These are phyloP conservation scores for Pseudohalonectria lignicola DNA, from an alignment of 2,329 filamentous ascomycete species.

Conservation along the genomic window DNA sequence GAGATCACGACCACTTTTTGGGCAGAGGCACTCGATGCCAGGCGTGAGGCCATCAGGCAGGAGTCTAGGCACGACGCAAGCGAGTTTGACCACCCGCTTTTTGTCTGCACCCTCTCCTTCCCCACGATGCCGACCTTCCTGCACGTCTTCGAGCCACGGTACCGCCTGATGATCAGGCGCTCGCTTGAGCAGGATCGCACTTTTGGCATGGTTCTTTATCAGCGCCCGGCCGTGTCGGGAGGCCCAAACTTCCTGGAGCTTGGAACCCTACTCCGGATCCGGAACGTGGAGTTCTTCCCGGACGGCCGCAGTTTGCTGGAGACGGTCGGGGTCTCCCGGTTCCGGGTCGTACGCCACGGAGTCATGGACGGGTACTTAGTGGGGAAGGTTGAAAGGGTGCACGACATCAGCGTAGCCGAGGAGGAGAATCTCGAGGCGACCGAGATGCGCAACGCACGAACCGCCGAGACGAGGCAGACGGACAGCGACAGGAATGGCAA, in stretches of 20 bases:
- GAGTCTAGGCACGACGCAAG: slow-evolving; percentile 43
- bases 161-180: slow-evolving; percentile 78
- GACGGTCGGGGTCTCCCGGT: slow-evolving; percentile 65
- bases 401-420: slow-evolving; percentile 72
- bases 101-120: slow-evolving; percentile 73
- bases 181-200: slow-evolving; percentile 61
- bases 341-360: slow-evolving; percentile 55
- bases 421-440: slow-evolving; percentile 66
- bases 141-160: slow-evolving; percentile 87
- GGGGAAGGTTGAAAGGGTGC: slow-evolving; percentile 63
- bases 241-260: slow-evolving; percentile 51
- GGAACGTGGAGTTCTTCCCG: slow-evolving; percentile 59
- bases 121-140: slow-evolving; percentile 77
- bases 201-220: slow-evolving; percentile 79
- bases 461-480: too few species aligned
- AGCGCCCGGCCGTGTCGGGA: slow-evolving; percentile 28
- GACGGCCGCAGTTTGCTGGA: slow-evolving; percentile 79
- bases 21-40: slow-evolving; percentile 49
- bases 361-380: slow-evolving; percentile 68
- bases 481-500: too few species aligned
- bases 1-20: slow-evolving; percentile 59
- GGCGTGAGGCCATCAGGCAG: slow-evolving; percentile 40
- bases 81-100: slow-evolving; percentile 57
- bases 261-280: slow-evolving; percentile 68
- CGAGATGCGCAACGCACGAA: slow-evolving; percentile 49